Conservation (phyloP, 2,329 filamentous ascomycete species). For the Aspergillus sp. region DNA sequence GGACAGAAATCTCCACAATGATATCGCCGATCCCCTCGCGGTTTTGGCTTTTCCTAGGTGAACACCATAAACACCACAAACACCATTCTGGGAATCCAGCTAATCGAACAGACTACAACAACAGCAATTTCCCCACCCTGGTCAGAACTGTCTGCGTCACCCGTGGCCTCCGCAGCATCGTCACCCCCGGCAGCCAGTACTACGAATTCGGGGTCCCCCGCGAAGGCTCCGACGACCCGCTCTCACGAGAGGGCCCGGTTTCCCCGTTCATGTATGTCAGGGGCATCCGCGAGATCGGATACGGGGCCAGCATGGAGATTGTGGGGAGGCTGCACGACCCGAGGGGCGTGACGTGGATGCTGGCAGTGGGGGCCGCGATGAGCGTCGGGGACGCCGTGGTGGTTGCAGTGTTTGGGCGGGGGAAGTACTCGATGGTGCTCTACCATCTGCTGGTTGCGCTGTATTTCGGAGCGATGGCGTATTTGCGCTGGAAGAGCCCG, state of each 20-base stretch:
- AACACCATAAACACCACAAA: background rate
- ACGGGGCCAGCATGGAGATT: background rate
- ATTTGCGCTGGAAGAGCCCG: no score
- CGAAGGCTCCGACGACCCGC: background rate
- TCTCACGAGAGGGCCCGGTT: background rate
- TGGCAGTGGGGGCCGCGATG: background rate
- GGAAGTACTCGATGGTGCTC: background rate
- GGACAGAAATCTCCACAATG: no score
- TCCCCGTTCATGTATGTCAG: background rate
- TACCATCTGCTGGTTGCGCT: background rate
- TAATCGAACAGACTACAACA: background rate
- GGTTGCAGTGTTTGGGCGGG: background rate
- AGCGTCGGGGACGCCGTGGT: background rate
- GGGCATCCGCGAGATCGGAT: background rate
- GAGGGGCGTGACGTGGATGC: background rate
- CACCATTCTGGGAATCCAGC: background rate
- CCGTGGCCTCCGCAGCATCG: background rate
- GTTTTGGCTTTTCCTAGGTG: background rate
- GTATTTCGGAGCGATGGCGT: background rate
- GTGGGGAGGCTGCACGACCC: background rate
- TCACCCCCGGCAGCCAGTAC: background rate
- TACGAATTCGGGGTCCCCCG: background rate
- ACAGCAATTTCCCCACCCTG: background rate
- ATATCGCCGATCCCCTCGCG: no score
- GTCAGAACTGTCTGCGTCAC: background rate